Conservation (phyloP, 345 rosid genomes). For the Citrus inodora region DNA sequence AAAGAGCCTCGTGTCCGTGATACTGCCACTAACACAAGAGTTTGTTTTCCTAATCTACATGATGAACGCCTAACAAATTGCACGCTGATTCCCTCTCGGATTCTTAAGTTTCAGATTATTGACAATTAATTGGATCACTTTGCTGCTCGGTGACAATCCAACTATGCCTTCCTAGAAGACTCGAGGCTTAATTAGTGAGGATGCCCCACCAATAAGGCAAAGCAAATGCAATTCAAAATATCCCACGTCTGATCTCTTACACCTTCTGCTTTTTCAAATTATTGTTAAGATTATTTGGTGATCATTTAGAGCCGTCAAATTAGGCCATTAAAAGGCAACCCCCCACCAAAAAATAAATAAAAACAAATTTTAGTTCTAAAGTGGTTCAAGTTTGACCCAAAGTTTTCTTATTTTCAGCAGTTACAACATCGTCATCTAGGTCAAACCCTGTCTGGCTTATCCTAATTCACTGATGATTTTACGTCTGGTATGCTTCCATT, state of each 20-base stretch:
- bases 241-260: too few relatives aligned
- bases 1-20: conserved; percentile 22
- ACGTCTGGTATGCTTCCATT: neutral
- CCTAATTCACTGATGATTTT: neutral
- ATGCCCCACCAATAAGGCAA: neutral
- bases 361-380: neutral
- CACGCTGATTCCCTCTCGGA: neutral
- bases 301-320: neutral
- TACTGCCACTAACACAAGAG: neutral
- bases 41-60: neutral
- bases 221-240: neutral
- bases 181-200: neutral
- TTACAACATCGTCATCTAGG: neutral
- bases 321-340: neutral
- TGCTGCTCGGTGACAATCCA: too few relatives aligned
- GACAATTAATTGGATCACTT: neutral
- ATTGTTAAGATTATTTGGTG: too few relatives aligned
- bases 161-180: neutral
- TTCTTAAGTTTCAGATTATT: neutral
- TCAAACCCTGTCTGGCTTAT: neutral
- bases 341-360: too few relatives aligned
- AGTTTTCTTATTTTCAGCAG: neutral
- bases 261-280: too few relatives aligned
- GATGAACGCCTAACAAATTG: neutral
- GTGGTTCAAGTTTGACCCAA: conserved; percentile 14